A percentile compares a stretch with the other conserved stretches of the same genome.
These are phyloP conservation scores for Xylaria sp. DNA, from an alignment of 2,329 filamentous ascomycete genomes.

Conservation along the genomic window DNA sequence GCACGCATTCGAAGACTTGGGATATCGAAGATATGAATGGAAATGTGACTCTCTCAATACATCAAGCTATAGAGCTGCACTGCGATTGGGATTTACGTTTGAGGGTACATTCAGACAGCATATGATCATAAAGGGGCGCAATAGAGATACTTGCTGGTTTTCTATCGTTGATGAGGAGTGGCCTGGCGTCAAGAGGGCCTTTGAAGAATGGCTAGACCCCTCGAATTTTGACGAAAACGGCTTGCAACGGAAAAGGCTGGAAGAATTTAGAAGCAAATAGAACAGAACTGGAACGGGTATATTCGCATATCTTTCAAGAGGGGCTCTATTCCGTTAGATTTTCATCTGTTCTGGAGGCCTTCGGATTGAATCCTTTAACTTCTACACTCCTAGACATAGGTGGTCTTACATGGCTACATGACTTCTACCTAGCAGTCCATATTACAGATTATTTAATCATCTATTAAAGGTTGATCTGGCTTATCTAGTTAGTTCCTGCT, in stretches of 20 bases:
- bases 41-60: conserved; percentile 70
- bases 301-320: too few species aligned
- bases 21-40: conserved; percentile 71
- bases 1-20: conserved; percentile 64
- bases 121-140: conserved; percentile 67
- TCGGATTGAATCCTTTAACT: too few species aligned
- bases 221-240: conserved; percentile 67
- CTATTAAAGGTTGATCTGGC: too few species aligned
- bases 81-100: conserved; percentile 66
- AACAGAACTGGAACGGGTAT: not conserved
- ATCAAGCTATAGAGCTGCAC: conserved; percentile 64
- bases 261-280: conserved; percentile 47
- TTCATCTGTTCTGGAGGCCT: too few species aligned
- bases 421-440: too few species aligned
- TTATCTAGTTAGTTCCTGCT: too few species aligned
- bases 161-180: conserved; percentile 70
- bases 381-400: too few species aligned
- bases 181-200: conserved; percentile 57
- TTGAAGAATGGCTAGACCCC: conserved; percentile 66
- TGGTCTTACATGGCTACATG: too few species aligned
- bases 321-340: too few species aligned
- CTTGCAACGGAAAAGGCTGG: conserved; percentile 60
- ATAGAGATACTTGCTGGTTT: conserved; percentile 70
- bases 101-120: conserved; percentile 73
- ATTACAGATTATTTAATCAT: too few species aligned